A percentile compares a stretch with the other conserved stretches of the same genome.
Evolutionary conservation across 2,329 filamentous ascomycete genomes (phyloP).

Genomic region (Alternaria atra): DNA sequence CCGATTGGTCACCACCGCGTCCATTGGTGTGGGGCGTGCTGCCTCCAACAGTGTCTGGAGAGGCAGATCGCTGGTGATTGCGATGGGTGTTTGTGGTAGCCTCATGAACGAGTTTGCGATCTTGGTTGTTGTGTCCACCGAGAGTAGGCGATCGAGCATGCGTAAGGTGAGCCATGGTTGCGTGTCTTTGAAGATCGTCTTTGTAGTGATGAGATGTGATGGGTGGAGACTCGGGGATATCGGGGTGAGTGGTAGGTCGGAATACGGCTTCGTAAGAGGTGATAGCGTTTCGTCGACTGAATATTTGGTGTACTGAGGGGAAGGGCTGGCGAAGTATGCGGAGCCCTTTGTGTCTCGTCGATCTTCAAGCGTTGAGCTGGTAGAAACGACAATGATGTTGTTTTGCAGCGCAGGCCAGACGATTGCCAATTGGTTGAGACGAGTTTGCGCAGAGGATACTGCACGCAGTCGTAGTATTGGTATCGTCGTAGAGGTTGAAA

Average conservation of each 20-base stretch:
- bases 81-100: conserved; percentile 29
- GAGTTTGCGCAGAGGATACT: conserved; percentile 45
- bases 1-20: conserved; percentile 38
- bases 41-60: conserved; percentile 28
- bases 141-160: conserved; percentile 35
- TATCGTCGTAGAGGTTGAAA: conserved; percentile 63
- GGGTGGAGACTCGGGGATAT: neutral
- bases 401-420: conserved; percentile 44
- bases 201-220: conserved; percentile 10
- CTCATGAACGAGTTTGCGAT: conserved; percentile 41
- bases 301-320: conserved; percentile 44
- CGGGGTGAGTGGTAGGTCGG: conserved; percentile 7
- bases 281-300: conserved; percentile 38
- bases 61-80: conserved; percentile 32
- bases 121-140: conserved; percentile 42
- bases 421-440: conserved; percentile 44
- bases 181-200: conserved; percentile 8
- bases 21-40: conserved; percentile 34
- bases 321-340: conserved; percentile 50
- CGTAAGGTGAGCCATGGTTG: conserved; percentile 40
- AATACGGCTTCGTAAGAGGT: conserved; percentile 14
- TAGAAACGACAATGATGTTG: conserved; percentile 45
- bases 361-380: conserved; percentile 42
- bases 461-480: conserved; percentile 46
- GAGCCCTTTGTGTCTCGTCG: conserved; percentile 46